Conservation (phyloP, 768 basidiomycete genomes). For the Sistotremastrum niveocremeum region DNA sequence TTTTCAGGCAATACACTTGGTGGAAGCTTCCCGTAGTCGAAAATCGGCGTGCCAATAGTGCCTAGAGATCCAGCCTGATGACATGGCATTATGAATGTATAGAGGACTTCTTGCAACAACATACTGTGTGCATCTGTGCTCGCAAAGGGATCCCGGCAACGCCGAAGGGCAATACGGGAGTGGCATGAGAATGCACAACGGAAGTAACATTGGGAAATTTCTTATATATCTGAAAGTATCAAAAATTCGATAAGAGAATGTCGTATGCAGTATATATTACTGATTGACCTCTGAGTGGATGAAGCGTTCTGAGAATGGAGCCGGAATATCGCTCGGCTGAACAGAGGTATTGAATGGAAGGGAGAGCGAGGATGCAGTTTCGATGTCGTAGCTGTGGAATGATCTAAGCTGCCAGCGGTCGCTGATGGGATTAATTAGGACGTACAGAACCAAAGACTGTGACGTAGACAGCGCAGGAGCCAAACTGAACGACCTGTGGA, state of each 20-base stretch:
- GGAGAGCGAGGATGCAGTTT: background rate
- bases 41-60: slow-evolving; percentile 1
- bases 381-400: background rate
- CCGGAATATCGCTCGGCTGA: background rate
- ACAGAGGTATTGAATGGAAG: slow-evolving; percentile 1
- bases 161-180: background rate
- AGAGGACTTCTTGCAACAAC: background rate
- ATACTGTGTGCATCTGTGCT: background rate
- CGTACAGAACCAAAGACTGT: too few relatives aligned
- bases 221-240: background rate
- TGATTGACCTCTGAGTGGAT: background rate
- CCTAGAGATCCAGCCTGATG: background rate
- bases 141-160: background rate
- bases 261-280: background rate
- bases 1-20: background rate
- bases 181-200: background rate
- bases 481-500: too few relatives aligned
- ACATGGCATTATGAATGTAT: background rate
- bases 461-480: too few relatives aligned
- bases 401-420: background rate
- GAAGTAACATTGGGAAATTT: background rate
- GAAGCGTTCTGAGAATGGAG: background rate
- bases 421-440: background rate
- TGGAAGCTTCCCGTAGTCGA: background rate
- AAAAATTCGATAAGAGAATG: background rate